A percentile compares a stretch with the other conserved stretches of the same genome.
Evolutionary conservation across 306 rosid species (phyloP).

Genomic region (Cicer judaicum): DNA sequence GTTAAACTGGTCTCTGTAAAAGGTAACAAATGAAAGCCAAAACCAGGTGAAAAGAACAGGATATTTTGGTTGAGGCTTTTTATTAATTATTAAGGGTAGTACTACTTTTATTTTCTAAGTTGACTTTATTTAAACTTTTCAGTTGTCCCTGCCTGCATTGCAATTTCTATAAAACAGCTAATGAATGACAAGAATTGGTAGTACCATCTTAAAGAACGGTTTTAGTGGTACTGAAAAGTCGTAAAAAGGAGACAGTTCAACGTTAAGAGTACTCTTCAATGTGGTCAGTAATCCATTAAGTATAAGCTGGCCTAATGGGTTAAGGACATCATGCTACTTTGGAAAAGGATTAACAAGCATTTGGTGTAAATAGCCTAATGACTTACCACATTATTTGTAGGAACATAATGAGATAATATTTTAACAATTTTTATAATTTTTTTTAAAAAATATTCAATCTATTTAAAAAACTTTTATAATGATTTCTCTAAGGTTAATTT

Average conservation of each 20-base stretch:
- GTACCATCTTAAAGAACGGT: conserved; percentile 23
- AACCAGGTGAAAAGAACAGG: conserved; percentile 26
- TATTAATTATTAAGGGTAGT: not conserved
- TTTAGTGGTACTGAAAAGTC: conserved; percentile 40
- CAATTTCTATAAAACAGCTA: not conserved
- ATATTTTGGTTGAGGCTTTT: not conserved
- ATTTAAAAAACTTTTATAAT: no score
- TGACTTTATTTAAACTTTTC: conserved; percentile 38
- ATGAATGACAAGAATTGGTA: conserved; percentile 1
- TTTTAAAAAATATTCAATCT: no score
- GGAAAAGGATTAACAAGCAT: conserved; percentile 3
- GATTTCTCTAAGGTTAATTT: no score
- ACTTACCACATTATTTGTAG: no score
- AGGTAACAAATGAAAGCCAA: not conserved
- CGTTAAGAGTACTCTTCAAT: not conserved
- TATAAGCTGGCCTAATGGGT: conserved; percentile 1
- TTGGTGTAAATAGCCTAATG: no score
- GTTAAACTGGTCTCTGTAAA: conserved; percentile 7
- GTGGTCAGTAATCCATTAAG: not conserved
- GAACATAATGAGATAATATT: no score
- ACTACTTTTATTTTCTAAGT: conserved; percentile 34
- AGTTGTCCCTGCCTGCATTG: conserved; percentile 32
- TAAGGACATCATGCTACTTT: not conserved
- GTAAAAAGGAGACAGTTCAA: conserved; percentile 7
- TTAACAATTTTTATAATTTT: no score